Conservation (phyloP, 306 rosid genomes). For the Astragalus glycyphyllos region DNA sequence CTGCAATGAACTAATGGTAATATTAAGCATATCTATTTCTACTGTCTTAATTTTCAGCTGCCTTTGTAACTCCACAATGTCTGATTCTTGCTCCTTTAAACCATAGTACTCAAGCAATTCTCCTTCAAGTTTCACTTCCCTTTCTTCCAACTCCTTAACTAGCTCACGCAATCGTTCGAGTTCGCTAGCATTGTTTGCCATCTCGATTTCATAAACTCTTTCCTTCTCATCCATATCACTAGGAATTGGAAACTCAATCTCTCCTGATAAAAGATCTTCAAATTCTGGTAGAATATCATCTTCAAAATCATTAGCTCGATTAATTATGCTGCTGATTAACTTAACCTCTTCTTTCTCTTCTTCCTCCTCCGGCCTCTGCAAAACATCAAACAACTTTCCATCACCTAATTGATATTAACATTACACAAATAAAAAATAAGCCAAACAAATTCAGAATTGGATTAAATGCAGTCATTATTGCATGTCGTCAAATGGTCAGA, state of each 20-base stretch:
- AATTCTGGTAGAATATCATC: conserved; percentile 83
- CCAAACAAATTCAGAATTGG: not conserved
- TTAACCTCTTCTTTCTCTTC: conserved; percentile 82
- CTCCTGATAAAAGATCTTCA: conserved; percentile 79
- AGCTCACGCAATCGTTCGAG: conserved; percentile 63
- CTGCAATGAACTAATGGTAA: conserved; percentile 80
- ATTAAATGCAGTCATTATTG: too few relatives aligned
- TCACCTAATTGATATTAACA: conserved; percentile 6
- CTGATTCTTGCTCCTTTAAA: conserved; percentile 81
- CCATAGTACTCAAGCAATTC: conserved; percentile 91
- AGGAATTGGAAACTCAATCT: conserved; percentile 77
- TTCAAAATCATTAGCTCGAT: conserved; percentile 62
- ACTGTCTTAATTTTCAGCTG: conserved; percentile 80
- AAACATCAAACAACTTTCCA: conserved; percentile 44
- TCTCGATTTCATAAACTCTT: conserved; percentile 71
- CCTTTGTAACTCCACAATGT: conserved; percentile 67
- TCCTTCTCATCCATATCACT: conserved; percentile 55
- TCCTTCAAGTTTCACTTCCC: conserved; percentile 91
- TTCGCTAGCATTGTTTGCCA: conserved; percentile 82
- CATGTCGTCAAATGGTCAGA: too few relatives aligned
- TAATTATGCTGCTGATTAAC: conserved; percentile 75
- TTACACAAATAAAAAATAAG: not conserved
- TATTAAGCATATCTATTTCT: conserved; percentile 79
- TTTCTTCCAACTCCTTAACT: conserved; percentile 89
- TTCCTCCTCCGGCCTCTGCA: conserved; percentile 71